These are phyloP conservation scores for Basidiobolus meristosporus DNA, from an alignment of 371 early-diverging fungal species.

Conservation along the genomic window DNA sequence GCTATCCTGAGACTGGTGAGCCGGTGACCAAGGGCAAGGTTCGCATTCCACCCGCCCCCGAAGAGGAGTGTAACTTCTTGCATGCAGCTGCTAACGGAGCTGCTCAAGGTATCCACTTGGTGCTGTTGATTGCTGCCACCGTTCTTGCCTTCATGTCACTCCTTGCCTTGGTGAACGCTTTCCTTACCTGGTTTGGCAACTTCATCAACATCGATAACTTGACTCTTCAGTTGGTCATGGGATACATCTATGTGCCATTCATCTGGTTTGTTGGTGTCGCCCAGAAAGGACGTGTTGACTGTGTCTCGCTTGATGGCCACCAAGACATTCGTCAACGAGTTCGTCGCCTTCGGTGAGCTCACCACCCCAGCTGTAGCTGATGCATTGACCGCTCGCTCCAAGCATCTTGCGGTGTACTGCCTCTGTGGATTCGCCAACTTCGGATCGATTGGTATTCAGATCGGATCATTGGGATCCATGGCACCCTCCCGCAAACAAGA, in stretches of 20 bases:
- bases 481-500: conserved; percentile 63
- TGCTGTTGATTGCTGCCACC: conserved; percentile 52
- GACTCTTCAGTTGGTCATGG: conserved; percentile 48
- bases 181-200: conserved; percentile 57
- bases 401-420: conserved; percentile 45
- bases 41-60: conserved; percentile 28
- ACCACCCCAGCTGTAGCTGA: not conserved
- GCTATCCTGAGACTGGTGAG: conserved; percentile 71
- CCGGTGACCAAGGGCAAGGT: conserved; percentile 48
- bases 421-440: conserved; percentile 84
- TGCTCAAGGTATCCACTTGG: conserved; percentile 57
- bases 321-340: conserved; percentile 81
- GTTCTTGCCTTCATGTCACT: conserved; percentile 58
- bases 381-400: conserved; percentile 13
- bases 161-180: conserved; percentile 39
- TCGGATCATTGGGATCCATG: conserved; percentile 57
- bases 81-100: conserved; percentile 81
- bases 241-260: conserved; percentile 57
- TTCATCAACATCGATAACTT: conserved; percentile 43
- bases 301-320: conserved; percentile 63
- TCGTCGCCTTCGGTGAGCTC: conserved; percentile 81
- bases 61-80: conserved; percentile 53
- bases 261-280: conserved; percentile 75
- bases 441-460: conserved; percentile 73
- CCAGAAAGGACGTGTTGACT: conserved; percentile 20